phyloP scores from a whole-genome alignment of 345 rosid species.

The Salix exigua region DNA sequence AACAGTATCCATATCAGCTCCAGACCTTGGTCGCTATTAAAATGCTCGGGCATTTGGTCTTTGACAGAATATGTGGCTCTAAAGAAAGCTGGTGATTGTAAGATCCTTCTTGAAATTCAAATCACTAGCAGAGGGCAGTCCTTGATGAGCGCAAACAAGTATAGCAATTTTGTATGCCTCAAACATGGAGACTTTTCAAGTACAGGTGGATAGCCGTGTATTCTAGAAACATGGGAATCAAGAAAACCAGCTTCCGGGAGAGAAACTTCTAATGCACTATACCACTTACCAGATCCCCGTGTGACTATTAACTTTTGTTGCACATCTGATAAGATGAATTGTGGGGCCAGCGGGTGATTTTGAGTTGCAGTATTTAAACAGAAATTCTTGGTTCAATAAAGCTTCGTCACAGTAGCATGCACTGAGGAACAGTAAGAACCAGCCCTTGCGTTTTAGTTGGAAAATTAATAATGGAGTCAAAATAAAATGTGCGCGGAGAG shows the following conservation, averaged over 20 bases:
- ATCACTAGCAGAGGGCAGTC: conserved; percentile 1
- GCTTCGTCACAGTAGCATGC: background rate
- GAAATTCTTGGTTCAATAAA: background rate
- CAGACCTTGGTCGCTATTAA: background rate
- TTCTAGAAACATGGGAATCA: conserved; percentile 7
- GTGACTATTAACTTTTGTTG: background rate
- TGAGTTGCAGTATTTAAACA: background rate
- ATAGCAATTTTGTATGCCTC: background rate
- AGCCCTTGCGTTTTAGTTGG: too few species aligned
- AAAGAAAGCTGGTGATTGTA: background rate
- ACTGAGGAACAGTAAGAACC: background rate
- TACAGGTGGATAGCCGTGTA: background rate
- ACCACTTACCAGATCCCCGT: background rate
- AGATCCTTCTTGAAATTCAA: conserved; percentile 20
- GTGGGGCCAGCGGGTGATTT: background rate
- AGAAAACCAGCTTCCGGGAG: background rate
- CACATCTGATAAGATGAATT: background rate
- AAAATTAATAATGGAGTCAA: too few species aligned
- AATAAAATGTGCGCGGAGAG: too few species aligned
- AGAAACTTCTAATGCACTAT: conserved; percentile 10
- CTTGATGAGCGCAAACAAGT: background rate
- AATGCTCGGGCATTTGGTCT: too few species aligned
- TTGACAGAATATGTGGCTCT: background rate
- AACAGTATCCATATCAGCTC: too few species aligned
- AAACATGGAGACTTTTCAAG: conserved; percentile 1